Evolutionary conservation across 176 grass and related monocot species (phyloP), one percentile per base, ranked within the genome.

Genomic region (Triticum dicoccoides): DNA sequence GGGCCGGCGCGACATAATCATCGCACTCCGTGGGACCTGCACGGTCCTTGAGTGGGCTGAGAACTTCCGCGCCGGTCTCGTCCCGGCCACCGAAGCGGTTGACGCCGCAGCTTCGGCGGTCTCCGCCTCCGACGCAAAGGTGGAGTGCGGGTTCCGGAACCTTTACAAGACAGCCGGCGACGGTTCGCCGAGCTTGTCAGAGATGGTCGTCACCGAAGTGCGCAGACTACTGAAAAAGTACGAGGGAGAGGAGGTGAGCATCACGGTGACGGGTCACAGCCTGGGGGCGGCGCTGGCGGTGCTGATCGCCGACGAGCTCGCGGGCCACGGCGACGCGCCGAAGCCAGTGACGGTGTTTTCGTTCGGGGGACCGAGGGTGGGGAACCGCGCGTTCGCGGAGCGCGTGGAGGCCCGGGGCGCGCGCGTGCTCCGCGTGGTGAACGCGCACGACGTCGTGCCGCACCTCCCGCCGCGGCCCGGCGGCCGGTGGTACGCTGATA

Each of bases 1-100:
- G 92, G 92, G 92, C 5, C 92, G 92, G 32, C 92, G 89, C 14
- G 92, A 93, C 80, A 91, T 93, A 66, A 86, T 91, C 51, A 15
- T 93, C 83, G 92, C 89, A 17, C 92, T 93, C 75, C 92, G 92
- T 4, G 92, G 92, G 62, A 93, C 92, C 32, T 88, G 89, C 83
- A 93, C 89, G 51, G 89, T 90, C 32, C 89, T 91, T 20, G 92
- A 93, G 83, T 93, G 92, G 92, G 89, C 89, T 25, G 92, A 93
- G 92, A 93, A 93, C 51, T n/a, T 91, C 33, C 92, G 92, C 75
- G 82, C 89, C 33, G 37, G 80, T 13, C 92, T 93, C 80, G 89
- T 93, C 32, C 83, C 88, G 13, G 78, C 84, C 3, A 42, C 34
- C 35, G 33, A 71, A 11, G 4, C 14, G 38, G 2, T 4, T 30